These are phyloP conservation scores for Eucalyptus pauciflora DNA, from an alignment of 345 rosid genomes.

Conservation along the genomic window DNA sequence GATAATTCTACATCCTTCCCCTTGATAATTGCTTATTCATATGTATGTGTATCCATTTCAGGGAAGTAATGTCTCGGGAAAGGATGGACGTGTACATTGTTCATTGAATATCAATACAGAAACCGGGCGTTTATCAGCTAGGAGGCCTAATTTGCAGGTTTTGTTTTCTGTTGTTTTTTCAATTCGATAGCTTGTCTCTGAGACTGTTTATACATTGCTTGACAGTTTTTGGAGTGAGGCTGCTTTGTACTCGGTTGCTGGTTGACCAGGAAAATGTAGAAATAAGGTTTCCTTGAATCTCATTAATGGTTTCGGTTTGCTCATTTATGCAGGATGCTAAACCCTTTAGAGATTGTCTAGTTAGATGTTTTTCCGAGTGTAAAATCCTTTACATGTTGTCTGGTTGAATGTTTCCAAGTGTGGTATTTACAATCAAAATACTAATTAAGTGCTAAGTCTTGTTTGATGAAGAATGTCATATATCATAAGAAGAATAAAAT, in stretches of 20 bases:
- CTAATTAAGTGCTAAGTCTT: neutral
- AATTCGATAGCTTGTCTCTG: neutral
- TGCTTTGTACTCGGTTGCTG: neutral
- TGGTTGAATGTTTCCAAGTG: neutral
- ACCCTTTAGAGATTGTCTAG: neutral
- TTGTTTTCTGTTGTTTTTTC: neutral
- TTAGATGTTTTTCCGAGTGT: neutral
- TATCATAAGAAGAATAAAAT: neutral
- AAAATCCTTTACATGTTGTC: neutral
- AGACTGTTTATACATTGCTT: neutral
- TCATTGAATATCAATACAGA: conserved; percentile 95
- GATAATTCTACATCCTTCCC: neutral
- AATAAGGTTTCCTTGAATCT: neutral
- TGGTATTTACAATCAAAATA: neutral
- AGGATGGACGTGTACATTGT: conserved; percentile 84
- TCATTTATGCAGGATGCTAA: neutral
- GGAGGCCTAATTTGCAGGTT: conserved; percentile 97
- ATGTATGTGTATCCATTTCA: neutral
- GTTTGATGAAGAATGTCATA: neutral
- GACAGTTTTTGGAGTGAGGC: neutral
- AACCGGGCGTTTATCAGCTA: conserved; percentile 97
- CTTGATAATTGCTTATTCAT: neutral
- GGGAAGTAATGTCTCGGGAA: conserved; percentile 80
- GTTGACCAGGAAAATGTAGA: neutral
- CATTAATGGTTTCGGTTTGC: neutral